Conservation (phyloP, 2,329 filamentous ascomycete genomes). For the Trichoderma lentiforme region DNA sequence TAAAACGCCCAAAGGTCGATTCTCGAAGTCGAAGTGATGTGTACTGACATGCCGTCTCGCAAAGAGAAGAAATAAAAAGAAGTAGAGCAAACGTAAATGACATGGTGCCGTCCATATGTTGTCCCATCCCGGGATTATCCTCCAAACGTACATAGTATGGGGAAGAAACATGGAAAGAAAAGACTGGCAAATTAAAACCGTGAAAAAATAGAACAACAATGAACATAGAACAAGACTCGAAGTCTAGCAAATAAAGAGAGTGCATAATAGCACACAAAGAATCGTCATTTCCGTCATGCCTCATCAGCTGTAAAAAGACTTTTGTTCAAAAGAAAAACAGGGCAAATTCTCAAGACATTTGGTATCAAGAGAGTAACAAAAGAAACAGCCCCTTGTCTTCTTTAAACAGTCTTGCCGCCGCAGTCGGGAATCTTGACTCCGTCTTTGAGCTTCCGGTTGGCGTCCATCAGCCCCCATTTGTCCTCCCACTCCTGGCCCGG, state of each 20-base stretch:
- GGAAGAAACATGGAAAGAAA: background rate
- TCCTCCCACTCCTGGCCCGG: slow-evolving; percentile 79
- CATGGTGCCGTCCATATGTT: background rate
- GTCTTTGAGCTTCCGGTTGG: slow-evolving; percentile 76
- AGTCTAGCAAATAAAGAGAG: background rate
- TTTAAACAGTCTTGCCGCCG: slow-evolving; percentile 62
- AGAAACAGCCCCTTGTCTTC: background rate
- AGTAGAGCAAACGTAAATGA: background rate
- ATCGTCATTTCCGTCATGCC: background rate
- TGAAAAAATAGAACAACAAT: background rate
- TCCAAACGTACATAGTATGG: background rate
- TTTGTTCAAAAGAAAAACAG: background rate
- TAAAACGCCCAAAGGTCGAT: slow-evolving; percentile 3
- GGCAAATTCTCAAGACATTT: background rate
- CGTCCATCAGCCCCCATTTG: slow-evolving; percentile 90
- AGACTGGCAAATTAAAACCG: background rate
- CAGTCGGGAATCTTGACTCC: slow-evolving; percentile 87
- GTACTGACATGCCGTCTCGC: background rate
- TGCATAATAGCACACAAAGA: background rate
- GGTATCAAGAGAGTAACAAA: background rate
- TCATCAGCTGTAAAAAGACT: background rate
- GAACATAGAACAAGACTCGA: background rate
- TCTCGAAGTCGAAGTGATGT: background rate
- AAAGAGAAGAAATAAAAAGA: background rate
- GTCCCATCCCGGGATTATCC: background rate